These are phyloP conservation scores for Chloromonas sp. DNA, from an alignment of 163 green algal genomes.

Conservation along the genomic window DNA sequence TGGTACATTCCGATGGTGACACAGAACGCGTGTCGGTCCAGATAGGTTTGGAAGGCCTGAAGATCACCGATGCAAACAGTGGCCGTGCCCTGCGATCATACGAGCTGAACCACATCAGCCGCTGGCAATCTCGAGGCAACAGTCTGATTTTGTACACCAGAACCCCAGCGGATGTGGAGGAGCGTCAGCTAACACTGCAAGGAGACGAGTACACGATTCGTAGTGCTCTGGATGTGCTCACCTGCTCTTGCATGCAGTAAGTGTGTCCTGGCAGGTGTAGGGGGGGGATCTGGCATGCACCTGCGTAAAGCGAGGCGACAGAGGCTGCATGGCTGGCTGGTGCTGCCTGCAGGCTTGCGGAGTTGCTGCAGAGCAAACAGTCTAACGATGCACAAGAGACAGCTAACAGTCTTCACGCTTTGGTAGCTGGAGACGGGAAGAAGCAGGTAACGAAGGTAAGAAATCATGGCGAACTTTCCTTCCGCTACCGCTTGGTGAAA, in stretches of 20 bases:
- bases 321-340: background rate
- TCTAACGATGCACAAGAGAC: constrained; percentile 31
- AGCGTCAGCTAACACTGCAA: constrained; percentile 67
- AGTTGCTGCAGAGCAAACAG: constrained; percentile 68
- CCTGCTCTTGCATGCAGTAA: constrained; percentile 87
- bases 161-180: constrained; percentile 75
- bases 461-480: too few species aligned
- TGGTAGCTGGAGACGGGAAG: constrained; percentile 54
- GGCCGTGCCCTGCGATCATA: constrained; percentile 59
- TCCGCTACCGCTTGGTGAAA: too few species aligned
- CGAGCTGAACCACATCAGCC: constrained; percentile 44
- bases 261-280: constrained; percentile 9
- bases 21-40: constrained; percentile 49
- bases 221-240: constrained; percentile 80
- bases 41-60: constrained; percentile 77
- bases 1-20: constrained; percentile 44
- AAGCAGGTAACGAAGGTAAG: constrained; percentile 27
- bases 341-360: background rate
- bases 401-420: constrained; percentile 53
- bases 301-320: background rate
- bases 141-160: constrained; percentile 76
- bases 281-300: background rate
- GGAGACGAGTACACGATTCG: constrained; percentile 60
- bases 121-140: constrained; percentile 61
- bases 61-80: constrained; percentile 49